Base-by-base conservation (phyloP, 352 stramenopile species). In the Pythium dissotocum region DNA sequence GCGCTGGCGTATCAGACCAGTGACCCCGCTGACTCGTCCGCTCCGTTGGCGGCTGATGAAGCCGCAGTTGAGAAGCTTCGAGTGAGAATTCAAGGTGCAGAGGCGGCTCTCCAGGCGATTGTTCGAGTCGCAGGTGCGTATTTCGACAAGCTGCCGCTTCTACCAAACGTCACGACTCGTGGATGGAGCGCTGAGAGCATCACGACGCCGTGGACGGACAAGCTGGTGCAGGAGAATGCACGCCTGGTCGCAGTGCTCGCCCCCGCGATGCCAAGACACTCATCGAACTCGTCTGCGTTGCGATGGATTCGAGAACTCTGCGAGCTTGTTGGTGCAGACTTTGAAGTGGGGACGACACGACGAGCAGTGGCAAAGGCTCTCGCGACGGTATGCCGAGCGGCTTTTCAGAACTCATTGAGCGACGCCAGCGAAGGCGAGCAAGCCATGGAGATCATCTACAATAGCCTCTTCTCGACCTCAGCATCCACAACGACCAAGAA, bases 221-320 rank as follows among this genome's bases (percentile, higher is more conserved):
- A 76, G 13, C 59, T 70, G 21, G 69, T 90, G 33, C 77, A 89
- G 51, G 72, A 84, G 52, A 82, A 76, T 33, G 79, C 82, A 55
- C 72, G 79, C 28, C 70, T 94, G 21, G 77, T 91, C 9, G 58
- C 28, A 24, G 38, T 89, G 36, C 36, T 94, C 5, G 59, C 67
- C 2, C 73, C 79, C 4, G 63, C 68, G 48, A 42, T 91, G 38
- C 38, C 78, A 4, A 63, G 16, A 18, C n/a, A 55, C 4, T 53
- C 13, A 4, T 72, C 72, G 3, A 85, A 73, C 36, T 5, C 5
- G 8, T 77, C 38, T 12, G 81, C 75, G 18, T 54, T 93, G 18
- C 48, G 65, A 6, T 93, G 85, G 85, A 63, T 92, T 30, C 26
- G 69, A 6, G 56, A 64, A 28, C 62, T 89, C 14, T 64, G 69